A percentile compares a stretch with the other conserved stretches of the same genome.
Conservation (phyloP, 306 rosid genomes). For the Vigna trinervia region DNA sequence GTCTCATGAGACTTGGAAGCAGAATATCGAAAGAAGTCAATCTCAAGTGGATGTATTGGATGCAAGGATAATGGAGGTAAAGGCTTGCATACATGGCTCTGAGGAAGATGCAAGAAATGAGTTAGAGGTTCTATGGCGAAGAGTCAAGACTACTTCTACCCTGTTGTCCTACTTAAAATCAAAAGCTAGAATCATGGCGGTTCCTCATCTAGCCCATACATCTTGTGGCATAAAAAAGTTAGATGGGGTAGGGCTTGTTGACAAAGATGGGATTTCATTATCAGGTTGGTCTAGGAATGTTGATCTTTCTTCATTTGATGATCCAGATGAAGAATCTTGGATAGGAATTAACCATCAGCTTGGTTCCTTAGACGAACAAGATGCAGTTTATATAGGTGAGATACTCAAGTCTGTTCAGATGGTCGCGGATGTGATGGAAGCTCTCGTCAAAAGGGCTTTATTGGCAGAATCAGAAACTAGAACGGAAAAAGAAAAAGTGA, state of each 20-base stretch:
- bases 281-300: slow-evolving; percentile 73
- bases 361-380: slow-evolving; percentile 69
- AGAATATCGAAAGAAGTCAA: slow-evolving; percentile 66
- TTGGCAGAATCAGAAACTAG: slow-evolving; percentile 83
- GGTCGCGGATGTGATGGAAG: slow-evolving; percentile 85
- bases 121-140: slow-evolving; percentile 78
- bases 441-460: slow-evolving; percentile 76
- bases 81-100: slow-evolving; percentile 70
- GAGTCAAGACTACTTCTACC: slow-evolving; percentile 74
- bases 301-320: slow-evolving; percentile 76
- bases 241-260: slow-evolving; percentile 79
- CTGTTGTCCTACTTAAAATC: slow-evolving; percentile 84
- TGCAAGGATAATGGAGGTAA: slow-evolving; percentile 64
- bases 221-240: slow-evolving; percentile 78
- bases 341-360: slow-evolving; percentile 51
- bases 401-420: slow-evolving; percentile 76
- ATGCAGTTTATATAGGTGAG: slow-evolving; percentile 70
- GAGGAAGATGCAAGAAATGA: slow-evolving; percentile 70
- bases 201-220: slow-evolving; percentile 78
- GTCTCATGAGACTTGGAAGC: slow-evolving; percentile 71
- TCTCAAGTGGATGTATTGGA: slow-evolving; percentile 74
- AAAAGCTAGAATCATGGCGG: slow-evolving; percentile 77
- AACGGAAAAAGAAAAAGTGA: slow-evolving; percentile 74
- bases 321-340: slow-evolving; percentile 63
- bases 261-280: slow-evolving; percentile 70